Evolutionary conservation across 2,329 filamentous ascomycete species (phyloP).

Genomic region (Fusarium sp.): DNA sequence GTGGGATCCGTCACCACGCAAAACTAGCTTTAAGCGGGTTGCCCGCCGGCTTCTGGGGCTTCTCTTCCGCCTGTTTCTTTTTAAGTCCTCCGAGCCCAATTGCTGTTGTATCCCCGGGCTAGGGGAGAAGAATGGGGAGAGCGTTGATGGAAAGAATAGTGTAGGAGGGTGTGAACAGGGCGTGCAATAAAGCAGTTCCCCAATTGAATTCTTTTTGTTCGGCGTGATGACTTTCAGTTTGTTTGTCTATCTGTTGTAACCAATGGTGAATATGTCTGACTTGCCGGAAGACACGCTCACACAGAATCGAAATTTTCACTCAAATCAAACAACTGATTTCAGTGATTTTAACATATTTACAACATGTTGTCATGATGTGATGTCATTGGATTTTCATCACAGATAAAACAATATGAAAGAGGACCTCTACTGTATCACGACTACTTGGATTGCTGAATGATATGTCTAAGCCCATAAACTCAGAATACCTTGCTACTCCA

Average conservation of each 20-base stretch:
- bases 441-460: slow-evolving; percentile 22
- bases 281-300: slow-evolving; percentile 3
- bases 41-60: slow-evolving; percentile 31
- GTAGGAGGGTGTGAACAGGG: slow-evolving; percentile 47
- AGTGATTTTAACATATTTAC: neutral
- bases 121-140: slow-evolving; percentile 31
- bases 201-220: slow-evolving; percentile 19
- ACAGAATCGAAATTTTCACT: neutral
- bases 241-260: neutral
- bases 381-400: neutral
- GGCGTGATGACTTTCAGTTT: slow-evolving; percentile 14
- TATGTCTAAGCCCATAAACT: slow-evolving; percentile 25
- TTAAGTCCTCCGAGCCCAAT: slow-evolving; percentile 29
- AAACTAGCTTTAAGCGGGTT: slow-evolving; percentile 13
- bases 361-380: neutral
- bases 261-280: neutral
- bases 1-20: slow-evolving; percentile 23
- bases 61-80: slow-evolving; percentile 29
- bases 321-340: neutral
- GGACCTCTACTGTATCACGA: slow-evolving; percentile 11
- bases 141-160: slow-evolving; percentile 48
- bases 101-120: slow-evolving; percentile 31
- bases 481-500: slow-evolving; percentile 9
- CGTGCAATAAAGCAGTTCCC: slow-evolving; percentile 47
- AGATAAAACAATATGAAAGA: neutral